Percentiles rank a stretch among this genome's conserved stretches.
phyloP scores from a whole-genome alignment of 352 stramenopile genomes.

The Phytophthora vignae region DNA sequence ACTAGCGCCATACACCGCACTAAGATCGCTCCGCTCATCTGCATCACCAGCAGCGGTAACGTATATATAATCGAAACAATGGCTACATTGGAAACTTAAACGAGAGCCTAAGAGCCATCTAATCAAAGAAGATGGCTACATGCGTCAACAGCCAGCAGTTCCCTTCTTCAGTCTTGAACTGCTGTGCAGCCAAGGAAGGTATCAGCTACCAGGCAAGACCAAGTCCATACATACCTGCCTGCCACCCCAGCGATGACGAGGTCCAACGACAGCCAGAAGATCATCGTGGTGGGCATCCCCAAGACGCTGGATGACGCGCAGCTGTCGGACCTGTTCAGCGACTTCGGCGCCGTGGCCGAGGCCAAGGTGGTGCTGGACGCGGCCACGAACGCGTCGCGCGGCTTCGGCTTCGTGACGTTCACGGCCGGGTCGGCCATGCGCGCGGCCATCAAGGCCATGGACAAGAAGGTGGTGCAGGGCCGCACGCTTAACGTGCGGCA shows the following conservation, averaged over 20 bases:
- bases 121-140: background rate
- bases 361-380: constrained; percentile 79
- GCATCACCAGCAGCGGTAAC: too few relatives aligned
- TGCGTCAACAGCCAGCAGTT: background rate
- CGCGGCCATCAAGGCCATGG: constrained; percentile 76
- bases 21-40: too few relatives aligned
- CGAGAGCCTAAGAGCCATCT: background rate
- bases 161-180: background rate
- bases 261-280: constrained; percentile 86
- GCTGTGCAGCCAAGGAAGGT: too few relatives aligned
- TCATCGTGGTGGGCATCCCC: constrained; percentile 84
- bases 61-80: background rate
- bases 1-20: too few relatives aligned
- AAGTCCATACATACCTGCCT: constrained; percentile 38
- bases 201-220: constrained; percentile 32
- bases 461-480: constrained; percentile 76
- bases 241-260: constrained; percentile 40
- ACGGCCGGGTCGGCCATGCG: constrained; percentile 73
- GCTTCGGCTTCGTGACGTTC: constrained; percentile 90
- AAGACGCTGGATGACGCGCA: constrained; percentile 77
- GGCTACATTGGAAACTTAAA: background rate
- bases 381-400: constrained; percentile 64
- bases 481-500: constrained; percentile 81
- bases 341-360: constrained; percentile 75
- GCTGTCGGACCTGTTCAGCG: constrained; percentile 75